phyloP scores from a whole-genome alignment of 257 asterid genomes.

The Solanum etuberosum region DNA sequence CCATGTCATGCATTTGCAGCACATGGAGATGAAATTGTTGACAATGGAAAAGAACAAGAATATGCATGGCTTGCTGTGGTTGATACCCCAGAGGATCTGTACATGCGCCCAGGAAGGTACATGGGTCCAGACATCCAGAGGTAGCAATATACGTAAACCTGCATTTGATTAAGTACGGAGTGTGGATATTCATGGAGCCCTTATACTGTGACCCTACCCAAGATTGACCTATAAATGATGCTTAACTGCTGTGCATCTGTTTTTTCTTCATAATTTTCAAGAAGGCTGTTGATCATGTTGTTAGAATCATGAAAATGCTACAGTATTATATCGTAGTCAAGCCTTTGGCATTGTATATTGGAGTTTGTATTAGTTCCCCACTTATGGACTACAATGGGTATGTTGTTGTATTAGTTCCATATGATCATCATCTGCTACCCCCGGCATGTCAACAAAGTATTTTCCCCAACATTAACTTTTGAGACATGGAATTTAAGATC shows the following conservation, averaged over 20 bases:
- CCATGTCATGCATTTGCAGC: conserved; percentile 22
- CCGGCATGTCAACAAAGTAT: neutral
- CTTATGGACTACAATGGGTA: neutral
- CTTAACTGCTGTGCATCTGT: neutral
- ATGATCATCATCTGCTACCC: neutral
- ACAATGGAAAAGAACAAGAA: conserved; percentile 36
- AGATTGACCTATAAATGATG: neutral
- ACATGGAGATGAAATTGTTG: conserved; percentile 18
- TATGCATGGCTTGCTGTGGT: conserved; percentile 80
- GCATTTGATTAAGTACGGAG: neutral
- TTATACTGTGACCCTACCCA: neutral
- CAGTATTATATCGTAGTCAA: neutral
- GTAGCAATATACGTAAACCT: neutral
- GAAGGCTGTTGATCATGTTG: neutral
- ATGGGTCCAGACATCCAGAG: conserved; percentile 48
- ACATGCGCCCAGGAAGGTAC: conserved; percentile 57
- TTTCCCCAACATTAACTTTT: neutral
- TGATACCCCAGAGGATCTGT: conserved; percentile 63
- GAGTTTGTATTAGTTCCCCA: neutral
- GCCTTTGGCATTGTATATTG: neutral
- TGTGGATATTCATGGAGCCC: neutral
- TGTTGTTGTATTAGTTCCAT: neutral
- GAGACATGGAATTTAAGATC: neutral
- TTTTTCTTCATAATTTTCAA: neutral
- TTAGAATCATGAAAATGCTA: neutral